Base-by-base conservation (phyloP, 2,329 filamentous ascomycete genomes). In the Botryotinia calthae region DNA sequence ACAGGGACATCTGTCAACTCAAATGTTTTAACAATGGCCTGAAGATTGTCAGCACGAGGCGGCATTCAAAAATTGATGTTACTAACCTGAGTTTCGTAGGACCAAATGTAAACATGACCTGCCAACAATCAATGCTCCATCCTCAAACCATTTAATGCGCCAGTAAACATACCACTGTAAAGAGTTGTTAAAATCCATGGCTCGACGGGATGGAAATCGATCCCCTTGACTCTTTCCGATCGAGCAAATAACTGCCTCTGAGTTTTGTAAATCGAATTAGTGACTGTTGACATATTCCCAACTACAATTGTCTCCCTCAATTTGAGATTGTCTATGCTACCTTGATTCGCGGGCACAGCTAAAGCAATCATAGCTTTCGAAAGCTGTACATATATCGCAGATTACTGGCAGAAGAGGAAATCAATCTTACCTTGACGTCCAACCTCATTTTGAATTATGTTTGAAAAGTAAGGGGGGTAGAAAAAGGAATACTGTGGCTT, bases 41-140 rank as follows among this genome's bases (percentile, higher is more conserved):
- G 76, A 75, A 72, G 20, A 70, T 65, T 18, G 64, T 78, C 62
- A 79, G 76, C 71, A 62, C 6, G 16, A 18, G 34, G 10, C 18
- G n/a, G 40, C 4, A 51, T 56, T 34, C n/a, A 22, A n/a, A 28
- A 28, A 7, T 28, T 9, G 9, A 34, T 34, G 16, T 14, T 63
- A 63, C 81, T 73, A 82, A 87, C 86, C 83, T 97, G 94, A 69
- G 94, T 97, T 84, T 97, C 95, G 84, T 97, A 97, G 48, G 95
- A 98, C 95, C 96, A 98, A 82, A 99, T 98, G 86, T 98, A 97
- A 82, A 97, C 96, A 86, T 98, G 95, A 83, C 96, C 94, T 94
- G 70, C 51, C n/a, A 59, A 40, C 34, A 70, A 76, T 82, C 76
- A 82, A 81, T 62, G 72, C 75, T 61, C 70, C 66, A 70, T 65